phyloP scores from a whole-genome alignment of 2,329 filamentous ascomycete genomes.

The Geosmithia putterillii region DNA sequence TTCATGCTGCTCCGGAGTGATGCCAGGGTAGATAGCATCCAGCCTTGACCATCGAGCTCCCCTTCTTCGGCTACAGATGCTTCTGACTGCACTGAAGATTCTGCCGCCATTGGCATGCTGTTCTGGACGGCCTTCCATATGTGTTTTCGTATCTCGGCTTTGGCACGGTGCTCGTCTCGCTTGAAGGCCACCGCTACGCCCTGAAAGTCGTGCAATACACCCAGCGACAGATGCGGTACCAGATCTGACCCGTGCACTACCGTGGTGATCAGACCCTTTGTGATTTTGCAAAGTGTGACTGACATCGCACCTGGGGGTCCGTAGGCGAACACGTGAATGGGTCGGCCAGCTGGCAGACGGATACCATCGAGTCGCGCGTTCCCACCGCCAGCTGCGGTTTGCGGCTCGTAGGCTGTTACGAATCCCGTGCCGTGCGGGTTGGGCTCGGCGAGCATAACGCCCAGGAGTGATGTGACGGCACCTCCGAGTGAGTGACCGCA shows the following conservation, averaged over 20 bases:
- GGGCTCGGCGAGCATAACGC: conserved; percentile 58
- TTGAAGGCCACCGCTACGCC: conserved; percentile 62
- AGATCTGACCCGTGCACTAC: conserved; percentile 62
- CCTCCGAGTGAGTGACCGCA: conserved; percentile 60
- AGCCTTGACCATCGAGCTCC: conserved; percentile 31
- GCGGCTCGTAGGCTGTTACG: conserved; percentile 41
- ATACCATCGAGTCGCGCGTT: conserved; percentile 18
- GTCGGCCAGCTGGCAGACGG: conserved; percentile 51
- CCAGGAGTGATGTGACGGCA: conserved; percentile 56
- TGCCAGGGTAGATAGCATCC: conserved; percentile 57
- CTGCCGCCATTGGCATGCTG: conserved; percentile 43
- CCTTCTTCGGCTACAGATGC: too few species aligned
- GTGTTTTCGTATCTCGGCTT: conserved; percentile 51
- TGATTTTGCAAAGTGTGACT: conserved; percentile 54
- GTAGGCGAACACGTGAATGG: conserved; percentile 71
- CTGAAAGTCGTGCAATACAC: conserved; percentile 64
- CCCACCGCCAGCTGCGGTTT: conserved; percentile 18
- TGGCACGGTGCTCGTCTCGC: conserved; percentile 54
- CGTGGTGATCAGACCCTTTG: conserved; percentile 62
- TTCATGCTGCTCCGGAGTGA: conserved; percentile 55
- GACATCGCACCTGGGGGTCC: conserved; percentile 65
- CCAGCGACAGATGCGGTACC: conserved; percentile 61
- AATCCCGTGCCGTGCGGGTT: conserved; percentile 43
- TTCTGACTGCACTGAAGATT: neutral
- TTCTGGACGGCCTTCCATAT: conserved; percentile 54